Percentiles rank a stretch among this genome's conserved stretches.
Conservation (phyloP, 495 filamentous ascomycete genomes). For the Talaromyces liani region DNA sequence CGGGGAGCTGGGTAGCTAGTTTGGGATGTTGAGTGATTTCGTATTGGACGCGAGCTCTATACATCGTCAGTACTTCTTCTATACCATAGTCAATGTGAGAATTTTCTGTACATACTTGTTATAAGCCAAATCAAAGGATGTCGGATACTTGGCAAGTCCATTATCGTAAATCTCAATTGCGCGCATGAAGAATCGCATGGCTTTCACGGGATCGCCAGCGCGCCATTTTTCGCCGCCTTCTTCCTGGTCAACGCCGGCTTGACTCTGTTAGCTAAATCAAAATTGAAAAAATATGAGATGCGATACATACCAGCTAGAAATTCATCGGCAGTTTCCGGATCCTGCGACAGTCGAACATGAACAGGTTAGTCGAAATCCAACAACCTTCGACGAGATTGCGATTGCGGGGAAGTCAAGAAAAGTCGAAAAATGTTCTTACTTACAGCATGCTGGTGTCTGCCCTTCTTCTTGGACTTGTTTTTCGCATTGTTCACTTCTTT, state of each 20-base stretch:
- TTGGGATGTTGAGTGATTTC: constrained; percentile 55
- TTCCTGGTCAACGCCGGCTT: constrained; percentile 61
- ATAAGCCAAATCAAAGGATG: constrained; percentile 63
- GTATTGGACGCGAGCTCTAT: constrained; percentile 56
- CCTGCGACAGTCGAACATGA: constrained; percentile 20
- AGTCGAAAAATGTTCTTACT: not conserved
- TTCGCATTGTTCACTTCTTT: constrained; percentile 28
- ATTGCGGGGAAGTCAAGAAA: not conserved
- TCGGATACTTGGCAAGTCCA: constrained; percentile 49
- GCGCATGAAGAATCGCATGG: constrained; percentile 57
- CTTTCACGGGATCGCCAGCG: constrained; percentile 61
- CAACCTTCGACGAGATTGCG: not conserved
- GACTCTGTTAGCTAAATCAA: constrained; percentile 8
- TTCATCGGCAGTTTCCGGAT: constrained; percentile 53
- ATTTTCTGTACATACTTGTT: constrained; percentile 45
- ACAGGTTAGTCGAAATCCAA: not conserved
- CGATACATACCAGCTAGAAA: constrained; percentile 44
- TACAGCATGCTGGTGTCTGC: constrained; percentile 15
- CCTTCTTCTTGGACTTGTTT: constrained; percentile 36
- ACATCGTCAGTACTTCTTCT: not conserved
- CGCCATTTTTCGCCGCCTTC: constrained; percentile 69
- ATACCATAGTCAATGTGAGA: no score
- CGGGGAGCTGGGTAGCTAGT: constrained; percentile 46
- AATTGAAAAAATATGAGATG: not conserved
- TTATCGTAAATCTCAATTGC: constrained; percentile 59